Base-by-base conservation (phyloP, 306 rosid species). In the Trifolium subterraneum region DNA sequence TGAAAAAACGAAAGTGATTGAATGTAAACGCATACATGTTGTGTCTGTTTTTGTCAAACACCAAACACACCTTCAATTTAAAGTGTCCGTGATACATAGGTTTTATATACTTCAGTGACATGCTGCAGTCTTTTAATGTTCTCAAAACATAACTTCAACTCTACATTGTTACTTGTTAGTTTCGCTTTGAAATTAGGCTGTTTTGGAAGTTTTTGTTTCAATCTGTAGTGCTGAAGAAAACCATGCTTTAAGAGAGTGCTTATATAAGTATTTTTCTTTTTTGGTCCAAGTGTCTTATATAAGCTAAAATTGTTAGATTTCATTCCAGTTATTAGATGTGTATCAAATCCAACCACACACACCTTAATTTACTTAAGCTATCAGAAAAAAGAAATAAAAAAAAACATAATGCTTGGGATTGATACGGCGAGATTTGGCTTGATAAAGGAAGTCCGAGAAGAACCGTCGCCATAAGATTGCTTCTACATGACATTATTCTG, bases 401-500 rank as follows among this genome's bases (percentile, higher is more conserved):
- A 35, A 9, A 61, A 27, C 52, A n/a, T 50, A 60, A 61, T 14
- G 41, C 42, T 4, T 10, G 25, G 33, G 70, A 39, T 39, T 55
- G 61, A 20, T 55, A 55, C 33, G 10, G 7, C 5, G 36, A 55
- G 14, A 72, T 72, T 58, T 56, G 27, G 14, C 41, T 72, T n/a
- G 19, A 45, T 45, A 8, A 9, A 33, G 47, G 68, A 68, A 47
- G 51, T 7, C 14, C 14, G 7, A 25, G 59, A 67, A 47, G 60
- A 47, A 68, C 58, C 18, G 0, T 14, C 6, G 0, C 29, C 44
- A 47, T 45, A 47, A n/a, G 27, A 47, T 31, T 72, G 33, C 19
- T 59, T 66, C 56, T 58, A 58, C 33, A 2, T 19, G 13, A n/a
- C 20, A 61, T 44, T 61, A 73, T 44, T 73, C 51, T 0, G 51